Evolutionary conservation across 2,329 filamentous ascomycete genomes (phyloP), one percentile per base, ranked within the genome.

Genomic region (Xylariales sp.): DNA sequence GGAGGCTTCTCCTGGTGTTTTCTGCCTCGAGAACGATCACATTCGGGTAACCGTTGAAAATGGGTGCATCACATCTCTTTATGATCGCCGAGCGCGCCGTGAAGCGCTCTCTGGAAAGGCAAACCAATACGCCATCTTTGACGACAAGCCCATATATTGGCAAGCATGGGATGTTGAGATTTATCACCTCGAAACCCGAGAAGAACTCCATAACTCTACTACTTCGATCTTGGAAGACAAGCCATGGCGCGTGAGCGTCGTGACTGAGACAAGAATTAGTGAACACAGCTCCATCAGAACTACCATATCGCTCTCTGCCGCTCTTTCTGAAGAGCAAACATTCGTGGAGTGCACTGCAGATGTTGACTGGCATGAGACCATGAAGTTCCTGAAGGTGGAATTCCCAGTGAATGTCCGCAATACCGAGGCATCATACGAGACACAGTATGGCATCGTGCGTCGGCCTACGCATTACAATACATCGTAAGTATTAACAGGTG

Each of bases 121-220:
- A 17, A 95, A 95, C 49, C 89, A 96, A 57, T 79, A 93, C 34
- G 90, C 97, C 47, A 81, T 97, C 17, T 97, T 94, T 54, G 93
- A 98, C 55, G 93, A 98, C 65, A 96, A 97, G 66, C 90, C 90
- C 16, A 75, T 96, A 17, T 95, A 94, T 68, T 97, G 89, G 90
- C 88, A 96, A 64, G 90, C 89, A 3, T 95, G 91, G 90, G 91
- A 98, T 60, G 91, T 97, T 6, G 93, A 98, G 62, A 89, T 97
- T 18, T 98, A 84, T 66, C 93, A 98, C 54, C 76, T 97, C 18
- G 81, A 94, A 39, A 93, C 89, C 3, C 81, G 89, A 40, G 78
- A 85, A 56, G 85, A 91, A 57, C 72, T 98, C 13, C 57, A 74
- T 5, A 76, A 81, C 14, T 74, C 77, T 45, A 72, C 80, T 48